phyloP scores from a whole-genome alignment of 148 eudicot species.

The Rhododendron molle region DNA sequence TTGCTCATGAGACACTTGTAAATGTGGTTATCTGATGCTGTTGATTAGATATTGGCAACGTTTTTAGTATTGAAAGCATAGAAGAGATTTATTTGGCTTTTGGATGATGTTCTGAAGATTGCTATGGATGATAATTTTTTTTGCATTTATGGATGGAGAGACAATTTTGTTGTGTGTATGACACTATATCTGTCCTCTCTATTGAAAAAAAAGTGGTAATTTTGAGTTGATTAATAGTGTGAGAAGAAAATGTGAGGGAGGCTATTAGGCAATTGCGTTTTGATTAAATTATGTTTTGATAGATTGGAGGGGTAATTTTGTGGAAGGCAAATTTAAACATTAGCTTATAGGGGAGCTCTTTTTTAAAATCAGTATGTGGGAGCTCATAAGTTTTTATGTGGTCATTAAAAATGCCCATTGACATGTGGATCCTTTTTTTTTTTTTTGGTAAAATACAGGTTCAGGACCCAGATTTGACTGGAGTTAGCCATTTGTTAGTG shows the following conservation, averaged over 20 bases:
- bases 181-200: background rate
- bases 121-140: background rate
- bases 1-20: background rate
- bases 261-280: background rate
- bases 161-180: background rate
- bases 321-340: background rate
- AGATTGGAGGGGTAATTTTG: background rate
- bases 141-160: background rate
- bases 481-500: conserved; percentile 88
- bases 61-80: background rate
- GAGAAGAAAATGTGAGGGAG: background rate
- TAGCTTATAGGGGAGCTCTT: background rate
- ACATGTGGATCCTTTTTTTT: conserved; percentile 1
- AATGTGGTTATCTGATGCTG: background rate
- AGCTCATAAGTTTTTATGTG: conserved; percentile 9
- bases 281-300: background rate
- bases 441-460: conserved; percentile 42
- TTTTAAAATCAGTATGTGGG: background rate
- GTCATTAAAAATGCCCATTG: conserved; percentile 4
- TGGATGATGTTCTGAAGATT: background rate
- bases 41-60: background rate
- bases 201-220: background rate
- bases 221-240: background rate
- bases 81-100: background rate
- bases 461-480: conserved; percentile 75